Conservation (phyloP, 306 rosid genomes). For the Psophocarpus tetragonolobus region DNA sequence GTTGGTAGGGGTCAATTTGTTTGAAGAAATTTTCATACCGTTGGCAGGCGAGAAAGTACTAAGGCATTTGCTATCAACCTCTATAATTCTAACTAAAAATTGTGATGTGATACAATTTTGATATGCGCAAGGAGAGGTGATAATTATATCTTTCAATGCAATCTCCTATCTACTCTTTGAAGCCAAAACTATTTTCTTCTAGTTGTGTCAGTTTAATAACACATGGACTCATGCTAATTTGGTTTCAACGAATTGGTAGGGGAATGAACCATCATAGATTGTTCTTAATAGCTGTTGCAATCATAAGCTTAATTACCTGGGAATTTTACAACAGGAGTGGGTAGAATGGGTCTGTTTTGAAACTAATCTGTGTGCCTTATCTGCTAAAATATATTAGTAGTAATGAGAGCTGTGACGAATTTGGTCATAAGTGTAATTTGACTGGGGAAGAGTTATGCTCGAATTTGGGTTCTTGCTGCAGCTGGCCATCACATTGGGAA, state of each 20-base stretch:
- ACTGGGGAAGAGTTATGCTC: too few species aligned
- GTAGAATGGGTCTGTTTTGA: neutral
- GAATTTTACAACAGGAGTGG: neutral
- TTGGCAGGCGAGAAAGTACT: neutral
- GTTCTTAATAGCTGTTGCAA: neutral
- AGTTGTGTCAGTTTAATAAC: neutral
- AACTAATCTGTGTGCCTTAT: neutral
- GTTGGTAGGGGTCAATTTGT: neutral
- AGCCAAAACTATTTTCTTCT: neutral
- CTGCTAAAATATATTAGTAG: neutral
- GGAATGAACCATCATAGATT: neutral
- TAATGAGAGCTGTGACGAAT: neutral
- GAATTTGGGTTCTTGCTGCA: too few species aligned
- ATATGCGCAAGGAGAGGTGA: neutral
- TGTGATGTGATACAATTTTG: neutral
- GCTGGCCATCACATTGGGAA: too few species aligned
- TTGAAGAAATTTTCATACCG: neutral
- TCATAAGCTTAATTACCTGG: neutral
- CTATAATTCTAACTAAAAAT: neutral
- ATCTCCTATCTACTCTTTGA: neutral
- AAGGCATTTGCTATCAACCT: neutral
- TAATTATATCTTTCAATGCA: neutral
- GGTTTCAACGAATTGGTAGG: neutral
- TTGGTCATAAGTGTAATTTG: neutral
- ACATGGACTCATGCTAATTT: too few species aligned